These are phyloP conservation scores for Aspergillus taichungensis DNA, from an alignment of 495 filamentous ascomycete species.

Conservation along the genomic window DNA sequence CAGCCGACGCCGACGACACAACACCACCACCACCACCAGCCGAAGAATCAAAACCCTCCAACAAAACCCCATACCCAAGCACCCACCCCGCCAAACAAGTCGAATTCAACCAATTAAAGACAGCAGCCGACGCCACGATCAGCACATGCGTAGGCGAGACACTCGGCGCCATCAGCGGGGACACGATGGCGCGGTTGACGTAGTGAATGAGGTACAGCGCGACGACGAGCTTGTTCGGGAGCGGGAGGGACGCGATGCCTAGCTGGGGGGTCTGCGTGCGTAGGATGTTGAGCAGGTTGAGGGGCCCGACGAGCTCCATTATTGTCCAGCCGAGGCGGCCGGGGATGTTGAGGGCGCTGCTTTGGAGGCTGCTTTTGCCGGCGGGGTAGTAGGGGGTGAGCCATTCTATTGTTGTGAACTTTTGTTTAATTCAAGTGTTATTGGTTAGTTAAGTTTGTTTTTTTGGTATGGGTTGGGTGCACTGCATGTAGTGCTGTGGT, in stretches of 20 bases:
- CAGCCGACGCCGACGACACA: background rate
- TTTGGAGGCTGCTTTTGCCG: constrained; percentile 73
- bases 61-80: constrained; percentile 36
- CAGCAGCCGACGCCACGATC: constrained; percentile 49
- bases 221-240: constrained; percentile 25
- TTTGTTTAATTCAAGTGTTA: background rate
- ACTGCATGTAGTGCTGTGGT: background rate
- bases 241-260: constrained; percentile 13
- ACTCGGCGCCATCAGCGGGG: constrained; percentile 69
- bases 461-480: background rate
- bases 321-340: constrained; percentile 76
- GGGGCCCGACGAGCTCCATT: constrained; percentile 76
- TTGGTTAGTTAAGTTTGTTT: background rate
- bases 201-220: constrained; percentile 61
- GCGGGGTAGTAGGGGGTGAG: constrained; percentile 53
- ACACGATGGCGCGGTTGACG: constrained; percentile 74
- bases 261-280: constrained; percentile 44
- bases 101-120: constrained; percentile 76
- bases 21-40: no score
- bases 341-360: constrained; percentile 71
- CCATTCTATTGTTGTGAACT: constrained; percentile 59
- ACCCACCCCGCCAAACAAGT: constrained; percentile 72
- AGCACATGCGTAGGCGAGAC: constrained; percentile 79
- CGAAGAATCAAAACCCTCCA: background rate
- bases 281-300: constrained; percentile 71